Evolutionary conservation across 2,329 filamentous ascomycete genomes (phyloP), one percentile per base, ranked within the genome.

Genomic region (Pyrenochaeta sp.): DNA sequence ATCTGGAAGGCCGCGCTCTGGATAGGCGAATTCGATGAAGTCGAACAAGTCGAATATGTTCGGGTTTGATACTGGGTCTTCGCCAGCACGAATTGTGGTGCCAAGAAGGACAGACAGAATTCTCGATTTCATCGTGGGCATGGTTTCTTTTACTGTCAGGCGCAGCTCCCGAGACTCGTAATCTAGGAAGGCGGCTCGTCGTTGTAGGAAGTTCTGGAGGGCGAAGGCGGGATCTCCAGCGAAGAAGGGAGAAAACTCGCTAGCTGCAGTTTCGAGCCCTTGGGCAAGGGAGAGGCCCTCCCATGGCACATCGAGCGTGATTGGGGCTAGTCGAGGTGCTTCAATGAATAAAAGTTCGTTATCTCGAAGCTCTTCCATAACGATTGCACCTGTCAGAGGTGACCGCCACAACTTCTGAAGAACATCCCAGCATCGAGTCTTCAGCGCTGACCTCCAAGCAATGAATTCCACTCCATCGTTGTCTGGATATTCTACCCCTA

Each of bases 21-120:
- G 71, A 26, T 85, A 76, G 34, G 82, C 78, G 8, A 87, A 71
- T 48, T 89, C 85, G 67, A 94, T 81, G 61, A 97, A 97, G 72
- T 99, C 94, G 60, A 96, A 94, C 15, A 97, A 80, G 54, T 96
- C 91, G 62, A 97, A 96, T 6, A 97, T 81, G 3, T 88, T 91
- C 1, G 87, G 81, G 44, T 90, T 88, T 19, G 78, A 74, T 24
- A 88, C 76, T 4, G 84, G 76, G 40, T 89, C 82, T 34, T 87
- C 86, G 45, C 83, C 83, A 10, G 87, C 81, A 13, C 85, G 76
- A 8, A 82, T 78, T 6, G 90, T 84, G 28, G 87, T 85, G 4
- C 94, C 94, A 29, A 92, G 83, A n/a, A 97, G 76, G 0, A 90
- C 76, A 3, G 79, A 79, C 22, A 85, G 71, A 10, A 78, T 74